Evolutionary conservation across 441 rosid genomes (phyloP).

Genomic region (Mallotus repandus): DNA sequence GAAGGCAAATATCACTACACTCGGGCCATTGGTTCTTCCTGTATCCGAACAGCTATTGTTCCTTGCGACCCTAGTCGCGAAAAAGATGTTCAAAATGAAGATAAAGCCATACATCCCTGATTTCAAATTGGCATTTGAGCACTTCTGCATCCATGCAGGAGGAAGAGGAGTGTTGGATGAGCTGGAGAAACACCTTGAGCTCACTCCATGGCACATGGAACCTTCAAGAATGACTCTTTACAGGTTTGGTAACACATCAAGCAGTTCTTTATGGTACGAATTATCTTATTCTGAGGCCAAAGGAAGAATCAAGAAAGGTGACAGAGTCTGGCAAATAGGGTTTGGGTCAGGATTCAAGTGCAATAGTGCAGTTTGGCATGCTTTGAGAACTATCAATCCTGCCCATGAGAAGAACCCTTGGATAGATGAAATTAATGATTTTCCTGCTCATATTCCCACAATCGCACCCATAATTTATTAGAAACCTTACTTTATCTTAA

Average conservation of each 20-base stretch:
- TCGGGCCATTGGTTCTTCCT: conserved; percentile 87
- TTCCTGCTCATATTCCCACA: conserved; percentile 54
- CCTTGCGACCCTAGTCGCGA: conserved; percentile 49
- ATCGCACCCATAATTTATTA: conserved; percentile 19
- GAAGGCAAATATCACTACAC: conserved; percentile 74
- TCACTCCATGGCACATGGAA: conserved; percentile 75
- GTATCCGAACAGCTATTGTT: conserved; percentile 70
- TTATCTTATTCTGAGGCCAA: conserved; percentile 77
- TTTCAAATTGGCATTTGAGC: conserved; percentile 79
- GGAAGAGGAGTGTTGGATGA: conserved; percentile 91
- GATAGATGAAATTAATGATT: conserved; percentile 53
- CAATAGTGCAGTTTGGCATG: conserved; percentile 82
- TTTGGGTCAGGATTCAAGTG: conserved; percentile 94
- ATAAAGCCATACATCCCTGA: conserved; percentile 76
- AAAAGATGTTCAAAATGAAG: conserved; percentile 55
- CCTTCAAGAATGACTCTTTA: conserved; percentile 87
- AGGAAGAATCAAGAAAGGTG: conserved; percentile 65
- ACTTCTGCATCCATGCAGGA: conserved; percentile 91
- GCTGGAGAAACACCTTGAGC: conserved; percentile 69
- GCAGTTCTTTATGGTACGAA: conserved; percentile 92
- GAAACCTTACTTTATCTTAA: too few relatives aligned
- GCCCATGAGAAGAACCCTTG: conserved; percentile 61
- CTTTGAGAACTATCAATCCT: conserved; percentile 54
- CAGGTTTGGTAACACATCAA: conserved; percentile 84
- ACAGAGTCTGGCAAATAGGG: conserved; percentile 91